Conservation (phyloP, 2,329 filamentous ascomycete species). For the Clarireedia homoeocarpa region DNA sequence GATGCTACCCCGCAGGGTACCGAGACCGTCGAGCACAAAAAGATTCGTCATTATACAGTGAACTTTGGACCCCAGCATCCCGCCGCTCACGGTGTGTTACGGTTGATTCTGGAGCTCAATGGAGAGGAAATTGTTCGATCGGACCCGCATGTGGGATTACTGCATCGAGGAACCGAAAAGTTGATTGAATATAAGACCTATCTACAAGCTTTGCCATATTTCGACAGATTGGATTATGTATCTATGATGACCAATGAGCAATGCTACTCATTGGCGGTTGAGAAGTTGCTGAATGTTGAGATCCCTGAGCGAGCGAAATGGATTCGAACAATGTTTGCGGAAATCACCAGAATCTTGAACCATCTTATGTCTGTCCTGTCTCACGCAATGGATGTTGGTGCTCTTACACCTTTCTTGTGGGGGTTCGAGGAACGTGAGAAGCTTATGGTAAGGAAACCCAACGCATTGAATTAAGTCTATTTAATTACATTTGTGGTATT, state of each 20-base stretch:
- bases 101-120: slow-evolving; percentile 93
- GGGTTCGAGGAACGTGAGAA: slow-evolving; percentile 99
- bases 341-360: slow-evolving; percentile 90
- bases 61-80: slow-evolving; percentile 99
- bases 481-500: slow-evolving; percentile 7
- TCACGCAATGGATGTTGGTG: slow-evolving; percentile 98
- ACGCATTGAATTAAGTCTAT: slow-evolving; percentile 4
- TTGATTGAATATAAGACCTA: slow-evolving; percentile 99
- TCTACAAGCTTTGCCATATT: slow-evolving; percentile 95
- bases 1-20: slow-evolving; percentile 35
- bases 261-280: slow-evolving; percentile 88
- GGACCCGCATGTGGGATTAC: slow-evolving; percentile 91
- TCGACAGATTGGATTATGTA: slow-evolving; percentile 96
- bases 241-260: slow-evolving; percentile 99
- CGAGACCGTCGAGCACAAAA: slow-evolving; percentile 52
- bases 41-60: slow-evolving; percentile 97
- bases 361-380: slow-evolving; percentile 97
- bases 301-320: slow-evolving; percentile 93
- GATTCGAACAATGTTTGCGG: slow-evolving; percentile 91
- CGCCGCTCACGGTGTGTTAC: slow-evolving; percentile 94
- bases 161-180: slow-evolving; percentile 97
- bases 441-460: slow-evolving; percentile 69
- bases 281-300: slow-evolving; percentile 96
- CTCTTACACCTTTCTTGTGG: slow-evolving; percentile 96
- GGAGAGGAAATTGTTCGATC: slow-evolving; percentile 96